Conservation (phyloP, 805 yeast genomes). For the Tetrapisispora phaffii region DNA sequence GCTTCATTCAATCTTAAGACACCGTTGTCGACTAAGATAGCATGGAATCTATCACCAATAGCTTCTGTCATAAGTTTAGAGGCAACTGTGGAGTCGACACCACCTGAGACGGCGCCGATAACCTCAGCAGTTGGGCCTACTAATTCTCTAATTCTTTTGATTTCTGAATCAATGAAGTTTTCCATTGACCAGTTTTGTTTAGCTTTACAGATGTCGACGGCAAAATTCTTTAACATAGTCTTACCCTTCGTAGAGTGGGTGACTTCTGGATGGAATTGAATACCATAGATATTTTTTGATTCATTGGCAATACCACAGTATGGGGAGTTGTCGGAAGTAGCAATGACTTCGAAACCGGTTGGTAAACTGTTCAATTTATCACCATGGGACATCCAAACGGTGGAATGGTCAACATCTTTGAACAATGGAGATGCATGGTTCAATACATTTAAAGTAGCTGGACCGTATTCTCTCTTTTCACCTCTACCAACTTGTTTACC, state of each 20-base stretch:
- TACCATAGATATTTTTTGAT: conserved; percentile 71
- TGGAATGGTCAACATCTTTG: conserved; percentile 83
- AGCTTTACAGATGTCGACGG: conserved; percentile 81
- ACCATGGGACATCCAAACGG: conserved; percentile 99
- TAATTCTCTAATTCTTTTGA: conserved; percentile 76
- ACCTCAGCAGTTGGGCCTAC: conserved; percentile 98
- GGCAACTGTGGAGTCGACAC: conserved; percentile 98
- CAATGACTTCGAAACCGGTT: conserved; percentile 77
- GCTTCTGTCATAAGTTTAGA: conserved; percentile 98
- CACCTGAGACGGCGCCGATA: conserved; percentile 98
- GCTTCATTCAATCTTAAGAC: conserved; percentile 95
- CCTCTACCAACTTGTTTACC: conserved; percentile 88
- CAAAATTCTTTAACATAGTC: conserved; percentile 79
- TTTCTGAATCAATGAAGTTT: conserved; percentile 94
- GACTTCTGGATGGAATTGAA: conserved; percentile 98
- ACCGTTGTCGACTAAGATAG: conserved; percentile 95
- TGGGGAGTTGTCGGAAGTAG: conserved; percentile 90
- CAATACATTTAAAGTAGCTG: conserved; percentile 74
- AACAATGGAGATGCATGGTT: conserved; percentile 64
- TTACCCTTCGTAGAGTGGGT: conserved; percentile 93
- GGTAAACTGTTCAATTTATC: conserved; percentile 91
- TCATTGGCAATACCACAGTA: conserved; percentile 84
- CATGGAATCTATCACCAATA: conserved; percentile 97
- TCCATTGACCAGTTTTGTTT: conserved; percentile 94
- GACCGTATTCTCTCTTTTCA: conserved; percentile 97